These are phyloP conservation scores for Trichopus zeylanicus DNA, from an alignment of 116 monocot genomes.

Conservation along the genomic window DNA sequence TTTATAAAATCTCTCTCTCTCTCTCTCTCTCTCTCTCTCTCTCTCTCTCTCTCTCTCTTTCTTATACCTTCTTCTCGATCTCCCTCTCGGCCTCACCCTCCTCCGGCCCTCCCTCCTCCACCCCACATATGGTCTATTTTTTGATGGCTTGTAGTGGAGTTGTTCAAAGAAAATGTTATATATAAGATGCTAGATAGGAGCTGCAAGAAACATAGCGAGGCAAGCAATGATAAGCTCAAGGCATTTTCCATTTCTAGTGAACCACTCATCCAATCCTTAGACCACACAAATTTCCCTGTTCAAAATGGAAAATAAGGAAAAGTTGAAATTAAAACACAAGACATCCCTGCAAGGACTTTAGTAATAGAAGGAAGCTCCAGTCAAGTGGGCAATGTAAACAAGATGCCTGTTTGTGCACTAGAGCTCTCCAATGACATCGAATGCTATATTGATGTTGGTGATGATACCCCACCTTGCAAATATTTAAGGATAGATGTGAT, in stretches of 20 bases:
- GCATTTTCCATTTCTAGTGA: not conserved
- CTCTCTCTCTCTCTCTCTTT: too few species aligned
- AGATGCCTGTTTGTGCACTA: constrained; percentile 10
- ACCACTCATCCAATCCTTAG: constrained; percentile 17
- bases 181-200: too few species aligned
- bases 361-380: constrained; percentile 8
- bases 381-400: constrained; percentile 17
- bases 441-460: not conserved
- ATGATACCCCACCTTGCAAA: constrained; percentile 18
- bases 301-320: not conserved
- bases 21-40: too few species aligned
- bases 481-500: constrained; percentile 9
- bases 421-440: not conserved
- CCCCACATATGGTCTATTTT: too few species aligned
- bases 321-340: not conserved
- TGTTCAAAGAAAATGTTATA: too few species aligned
- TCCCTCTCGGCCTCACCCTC: too few species aligned
- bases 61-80: too few species aligned
- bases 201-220: constrained; percentile 72
- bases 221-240: constrained; percentile 25
- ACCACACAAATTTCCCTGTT: constrained; percentile 11
- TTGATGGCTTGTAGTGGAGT: too few species aligned
- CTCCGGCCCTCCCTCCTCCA: too few species aligned
- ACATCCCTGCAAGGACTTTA: too few species aligned
- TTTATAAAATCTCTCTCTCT: too few species aligned